Evolutionary conservation across 805 yeast genomes (phyloP), one percentile per base, ranked within the genome.

Genomic region (Sugiyamaella chiloensis): DNA sequence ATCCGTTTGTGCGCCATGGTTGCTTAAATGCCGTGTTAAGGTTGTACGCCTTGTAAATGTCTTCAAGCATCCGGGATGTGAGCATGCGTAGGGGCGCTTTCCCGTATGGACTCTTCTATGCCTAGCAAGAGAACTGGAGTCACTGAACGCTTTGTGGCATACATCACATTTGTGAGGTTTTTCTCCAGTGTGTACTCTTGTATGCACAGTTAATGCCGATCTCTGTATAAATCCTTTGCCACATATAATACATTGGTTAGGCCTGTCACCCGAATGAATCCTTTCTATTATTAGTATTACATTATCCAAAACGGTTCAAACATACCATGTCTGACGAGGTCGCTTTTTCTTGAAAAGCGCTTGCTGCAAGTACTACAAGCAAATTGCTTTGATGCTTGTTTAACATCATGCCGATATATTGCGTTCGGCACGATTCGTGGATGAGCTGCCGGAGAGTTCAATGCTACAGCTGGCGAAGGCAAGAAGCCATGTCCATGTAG

Each of bases 81-180:
- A 71, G 64, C 96, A 89, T 56, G 76, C 83, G 63, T 81, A 88
- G 9, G 96, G 96, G 60, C 88, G 85, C 52, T 77, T 77, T 0
- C 96, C 96, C 57, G 88, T 83, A 63, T 88, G 96, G 0, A 89
- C 81, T 55, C 96, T 71, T 4, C 87, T 79, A 63, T 88, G 96
- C 51, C 96, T 75, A 4, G 96, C 95, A 50, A 89, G 70, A 4
- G 68, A 64, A 12, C 66, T 61, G 9, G 68, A 64, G 47, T 65
- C 70, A 44, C 67, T 61, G 46, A 65, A 65, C 14, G 60, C 57
- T 23, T 66, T 60, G 20, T 50, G 53, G 48, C 72, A 68, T 12
- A 57, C 52, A 12, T 69, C 63, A 61, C 88, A 83, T 47, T 68
- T 67, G 60, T 79, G 83, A 6, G 89, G 89, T 55, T 82, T 83